Conservation (phyloP, 2,329 filamentous ascomycete species). For the Aplosporella prunicola region DNA sequence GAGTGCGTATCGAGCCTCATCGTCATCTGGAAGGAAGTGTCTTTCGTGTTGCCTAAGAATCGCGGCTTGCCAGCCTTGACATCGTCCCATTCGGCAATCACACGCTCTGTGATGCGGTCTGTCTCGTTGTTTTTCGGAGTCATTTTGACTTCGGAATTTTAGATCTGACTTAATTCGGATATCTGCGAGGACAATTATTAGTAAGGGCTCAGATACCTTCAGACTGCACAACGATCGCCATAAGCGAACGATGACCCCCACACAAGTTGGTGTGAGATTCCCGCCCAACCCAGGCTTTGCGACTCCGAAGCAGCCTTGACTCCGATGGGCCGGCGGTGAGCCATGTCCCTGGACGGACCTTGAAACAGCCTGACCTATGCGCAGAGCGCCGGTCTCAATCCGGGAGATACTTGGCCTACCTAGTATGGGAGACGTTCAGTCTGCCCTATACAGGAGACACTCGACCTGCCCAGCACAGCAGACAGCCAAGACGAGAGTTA, state of each 20-base stretch:
- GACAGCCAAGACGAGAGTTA: neutral
- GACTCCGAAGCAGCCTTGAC: neutral
- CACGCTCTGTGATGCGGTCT: neutral
- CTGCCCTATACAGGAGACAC: neutral
- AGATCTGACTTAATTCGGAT: neutral
- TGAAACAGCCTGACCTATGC: neutral
- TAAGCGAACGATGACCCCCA: neutral
- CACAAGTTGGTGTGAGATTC: neutral
- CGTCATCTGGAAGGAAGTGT: neutral
- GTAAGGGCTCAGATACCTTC: too few relatives aligned
- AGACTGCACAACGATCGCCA: too few relatives aligned
- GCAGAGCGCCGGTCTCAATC: neutral
- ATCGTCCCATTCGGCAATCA: neutral
- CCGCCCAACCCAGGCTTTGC: constrained; percentile 1
- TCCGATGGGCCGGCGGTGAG: neutral
- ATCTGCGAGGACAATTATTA: neutral
- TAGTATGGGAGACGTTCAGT: neutral
- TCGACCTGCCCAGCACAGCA: neutral
- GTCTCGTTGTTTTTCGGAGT: neutral
- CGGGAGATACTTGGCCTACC: neutral
- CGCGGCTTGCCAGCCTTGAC: neutral
- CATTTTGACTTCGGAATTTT: neutral
- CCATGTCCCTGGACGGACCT: too few relatives aligned
- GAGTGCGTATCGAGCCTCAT: neutral
- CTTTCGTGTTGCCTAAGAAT: neutral